Evolutionary conservation across 1,284 basidiomycete genomes (phyloP), one percentile per base, ranked within the genome.

Genomic region (Rhodofomes roseus): DNA sequence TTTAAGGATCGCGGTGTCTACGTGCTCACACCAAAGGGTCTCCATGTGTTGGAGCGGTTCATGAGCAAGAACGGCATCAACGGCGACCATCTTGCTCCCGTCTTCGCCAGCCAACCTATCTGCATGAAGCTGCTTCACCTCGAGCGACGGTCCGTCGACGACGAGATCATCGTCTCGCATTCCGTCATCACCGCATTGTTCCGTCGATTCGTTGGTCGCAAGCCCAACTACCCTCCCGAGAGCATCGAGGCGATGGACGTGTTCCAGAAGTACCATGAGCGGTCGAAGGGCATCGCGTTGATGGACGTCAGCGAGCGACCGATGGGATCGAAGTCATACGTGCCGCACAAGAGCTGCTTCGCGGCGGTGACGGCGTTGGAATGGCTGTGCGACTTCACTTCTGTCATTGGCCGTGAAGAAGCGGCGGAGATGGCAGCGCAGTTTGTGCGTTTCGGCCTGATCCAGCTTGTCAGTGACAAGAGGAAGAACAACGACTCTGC

Each of bases 21-120:
- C 77, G 84, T 92, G 69, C 84, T 98, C 70, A 99, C 97, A 14
- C 93, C 96, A 20, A 99, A 99, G 77, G 97, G 97, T 58, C 86
- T 99, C 55, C 97, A 99, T 71, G 93, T 99, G 67, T 87, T 99
- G 62, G 97, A 99, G 73, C 89, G 97, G 31, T 99, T 99, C 82
- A 98, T 99, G 81, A 93, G 91, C 75, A 98, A 97, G 81, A 99
- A 99, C 74, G 97, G 97, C 66, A 98, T 99, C 79, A 93, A 88
- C 70, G 89, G 92, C 58, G 95, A 98, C 76, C 90, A 96, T 73
- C 85, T 98, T 23, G 86, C 95, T 65, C 85, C 85, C 53, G 92
- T 98, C 48, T 99, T 98, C 73, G 86, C 88, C 9, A 85, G 91
- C 0, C 96, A 98, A 71, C 95, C 96, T 36, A 98, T 99, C 70